Percentiles rank a stretch among this genome's conserved stretches.
These are phyloP conservation scores for Yamadazyma pseudoaaseri DNA, from an alignment of 1,139 yeast species.

Conservation along the genomic window DNA sequence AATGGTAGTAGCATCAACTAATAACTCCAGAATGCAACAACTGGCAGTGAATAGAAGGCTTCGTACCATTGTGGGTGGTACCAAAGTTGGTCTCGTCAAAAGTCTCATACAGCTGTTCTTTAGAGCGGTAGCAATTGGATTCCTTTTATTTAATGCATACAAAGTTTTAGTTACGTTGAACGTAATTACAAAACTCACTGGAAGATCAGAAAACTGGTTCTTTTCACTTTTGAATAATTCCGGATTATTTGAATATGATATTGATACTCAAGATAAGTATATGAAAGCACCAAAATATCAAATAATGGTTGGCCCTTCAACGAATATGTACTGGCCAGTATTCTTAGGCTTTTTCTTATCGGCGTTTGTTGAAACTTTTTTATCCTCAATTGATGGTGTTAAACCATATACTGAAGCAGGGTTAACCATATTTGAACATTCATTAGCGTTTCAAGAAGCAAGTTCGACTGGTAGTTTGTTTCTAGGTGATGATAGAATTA, in stretches of 20 bases:
- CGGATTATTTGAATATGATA: conserved; percentile 36
- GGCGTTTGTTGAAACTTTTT: conserved; percentile 69
- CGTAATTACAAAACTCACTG: conserved; percentile 18
- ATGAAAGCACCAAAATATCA: conserved; percentile 33
- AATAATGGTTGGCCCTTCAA: conserved; percentile 50
- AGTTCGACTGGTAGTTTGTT: conserved; percentile 42
- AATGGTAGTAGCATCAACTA: conserved; percentile 62
- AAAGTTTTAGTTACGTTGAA: conserved; percentile 41
- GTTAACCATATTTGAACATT: conserved; percentile 69
- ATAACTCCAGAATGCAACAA: conserved; percentile 29
- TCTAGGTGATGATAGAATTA: conserved; percentile 21
- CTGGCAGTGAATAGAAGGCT: conserved; percentile 18
- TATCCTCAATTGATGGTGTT: conserved; percentile 57
- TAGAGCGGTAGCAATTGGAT: conserved; percentile 34
- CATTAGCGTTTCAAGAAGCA: conserved; percentile 71
- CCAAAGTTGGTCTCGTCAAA: conserved; percentile 21
- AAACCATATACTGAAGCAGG: conserved; percentile 68
- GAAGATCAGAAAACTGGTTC: conserved; percentile 16
- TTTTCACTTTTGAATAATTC: conserved; percentile 17
- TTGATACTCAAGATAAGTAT: conserved; percentile 26
- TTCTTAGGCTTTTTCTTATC: conserved; percentile 61
- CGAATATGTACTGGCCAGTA: conserved; percentile 62
- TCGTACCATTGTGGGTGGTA: conserved; percentile 10
- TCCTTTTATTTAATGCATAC: conserved; percentile 31
- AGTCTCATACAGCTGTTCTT: conserved; percentile 25